Evolutionary conservation across 768 basidiomycete species (phyloP).

Genomic region (Suillus subaureus): DNA sequence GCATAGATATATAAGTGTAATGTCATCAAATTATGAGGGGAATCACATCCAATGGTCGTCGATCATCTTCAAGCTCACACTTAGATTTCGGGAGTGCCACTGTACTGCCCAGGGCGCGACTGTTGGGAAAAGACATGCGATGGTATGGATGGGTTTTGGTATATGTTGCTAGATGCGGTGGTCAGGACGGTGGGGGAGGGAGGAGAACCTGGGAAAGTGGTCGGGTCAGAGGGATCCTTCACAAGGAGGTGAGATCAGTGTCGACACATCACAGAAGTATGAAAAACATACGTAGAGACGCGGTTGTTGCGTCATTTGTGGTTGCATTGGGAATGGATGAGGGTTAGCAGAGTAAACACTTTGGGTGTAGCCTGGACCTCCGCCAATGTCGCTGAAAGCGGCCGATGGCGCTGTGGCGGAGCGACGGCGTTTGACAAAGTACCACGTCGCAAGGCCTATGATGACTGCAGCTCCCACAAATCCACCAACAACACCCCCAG

Average conservation of each 20-base stretch:
- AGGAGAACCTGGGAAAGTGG: constrained; percentile 37
- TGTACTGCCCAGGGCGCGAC: constrained; percentile 22
- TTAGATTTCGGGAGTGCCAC: constrained; percentile 30
- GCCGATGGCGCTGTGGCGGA: constrained; percentile 24
- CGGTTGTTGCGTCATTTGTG: constrained; percentile 22
- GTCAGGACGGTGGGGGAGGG: constrained; percentile 17
- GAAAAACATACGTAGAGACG: constrained; percentile 32
- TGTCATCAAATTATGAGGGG: background rate
- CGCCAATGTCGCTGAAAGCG: constrained; percentile 7
- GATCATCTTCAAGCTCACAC: background rate
- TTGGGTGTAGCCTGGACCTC: constrained; percentile 8
- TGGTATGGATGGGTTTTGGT: constrained; percentile 10
- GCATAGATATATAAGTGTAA: background rate
- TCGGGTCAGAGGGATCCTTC: constrained; percentile 40
- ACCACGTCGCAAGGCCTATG: constrained; percentile 42
- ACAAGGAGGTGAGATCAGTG: constrained; percentile 10
- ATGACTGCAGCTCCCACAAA: constrained; percentile 49
- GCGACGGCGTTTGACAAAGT: constrained; percentile 33
- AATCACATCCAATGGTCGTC: background rate
- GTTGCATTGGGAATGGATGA: constrained; percentile 14
- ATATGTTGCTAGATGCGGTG: constrained; percentile 9
- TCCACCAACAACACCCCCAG: constrained; percentile 69
- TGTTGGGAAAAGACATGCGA: constrained; percentile 16
- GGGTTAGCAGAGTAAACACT: constrained; percentile 13
- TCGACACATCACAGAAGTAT: background rate